These are phyloP conservation scores for Myxozyma neglecta DNA, from an alignment of 805 yeast species.

Conservation along the genomic window DNA sequence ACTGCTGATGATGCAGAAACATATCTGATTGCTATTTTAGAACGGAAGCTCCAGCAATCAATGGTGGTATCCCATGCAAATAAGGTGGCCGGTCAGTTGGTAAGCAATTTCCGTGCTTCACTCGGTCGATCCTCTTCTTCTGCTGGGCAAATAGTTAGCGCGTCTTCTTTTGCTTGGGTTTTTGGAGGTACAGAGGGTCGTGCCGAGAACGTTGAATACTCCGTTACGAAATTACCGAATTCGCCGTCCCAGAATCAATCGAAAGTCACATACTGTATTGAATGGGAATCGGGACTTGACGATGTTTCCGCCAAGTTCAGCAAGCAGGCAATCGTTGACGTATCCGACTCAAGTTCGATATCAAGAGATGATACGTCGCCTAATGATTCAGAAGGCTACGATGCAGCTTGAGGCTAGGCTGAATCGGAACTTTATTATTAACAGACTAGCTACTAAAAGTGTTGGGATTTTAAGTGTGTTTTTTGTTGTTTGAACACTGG, in stretches of 20 bases:
- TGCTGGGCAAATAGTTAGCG: not conserved
- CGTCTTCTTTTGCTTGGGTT: constrained; percentile 19
- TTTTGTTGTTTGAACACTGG: not conserved
- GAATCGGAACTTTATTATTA: not conserved
- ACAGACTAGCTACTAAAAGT: not conserved
- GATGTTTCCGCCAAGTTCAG: constrained; percentile 11
- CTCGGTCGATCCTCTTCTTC: constrained; percentile 1
- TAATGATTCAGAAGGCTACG: not conserved
- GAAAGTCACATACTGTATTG: constrained; percentile 4
- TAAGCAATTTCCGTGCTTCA: constrained; percentile 2
- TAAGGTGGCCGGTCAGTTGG: constrained; percentile 11
- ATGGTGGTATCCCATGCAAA: constrained; percentile 8
- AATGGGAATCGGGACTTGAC: constrained; percentile 15
- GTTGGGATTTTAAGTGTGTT: not conserved
- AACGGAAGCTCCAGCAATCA: constrained; percentile 1
- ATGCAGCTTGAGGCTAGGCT: not conserved
- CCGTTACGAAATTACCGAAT: not conserved
- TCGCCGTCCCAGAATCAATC: not conserved
- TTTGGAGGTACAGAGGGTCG: constrained; percentile 24
- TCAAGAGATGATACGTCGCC: not conserved
- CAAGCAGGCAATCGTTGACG: not conserved
- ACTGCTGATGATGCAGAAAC: constrained; percentile 11
- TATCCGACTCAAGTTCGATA: not conserved
- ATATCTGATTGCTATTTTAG: not conserved
- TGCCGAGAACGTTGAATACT: constrained; percentile 13